Conservation (phyloP, 805 yeast genomes). For the Torulaspora gathmanii region DNA sequence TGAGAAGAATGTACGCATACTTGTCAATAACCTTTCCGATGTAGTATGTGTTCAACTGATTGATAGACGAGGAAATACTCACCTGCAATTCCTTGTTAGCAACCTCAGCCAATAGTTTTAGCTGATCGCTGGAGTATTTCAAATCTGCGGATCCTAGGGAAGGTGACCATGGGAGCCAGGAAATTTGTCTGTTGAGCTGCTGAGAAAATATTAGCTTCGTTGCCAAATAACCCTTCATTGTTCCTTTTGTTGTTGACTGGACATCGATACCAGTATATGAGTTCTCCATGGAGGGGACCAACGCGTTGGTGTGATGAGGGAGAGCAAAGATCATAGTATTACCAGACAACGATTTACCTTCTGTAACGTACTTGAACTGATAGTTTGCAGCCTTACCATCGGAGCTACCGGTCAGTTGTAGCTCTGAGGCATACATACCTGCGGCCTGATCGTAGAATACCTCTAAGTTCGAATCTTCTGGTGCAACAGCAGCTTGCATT, state of each 20-base stretch:
- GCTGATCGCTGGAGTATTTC: slow-evolving; percentile 42
- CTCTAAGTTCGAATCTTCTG: slow-evolving; percentile 35
- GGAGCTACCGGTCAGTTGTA: slow-evolving; percentile 44
- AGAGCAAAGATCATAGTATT: slow-evolving; percentile 47
- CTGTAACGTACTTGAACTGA: slow-evolving; percentile 44
- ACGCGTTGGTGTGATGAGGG: slow-evolving; percentile 48
- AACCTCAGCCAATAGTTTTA: slow-evolving; percentile 41
- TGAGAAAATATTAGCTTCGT: slow-evolving; percentile 37
- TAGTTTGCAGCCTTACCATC: slow-evolving; percentile 46
- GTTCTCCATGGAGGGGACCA: slow-evolving; percentile 30
- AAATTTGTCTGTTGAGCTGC: slow-evolving; percentile 38
- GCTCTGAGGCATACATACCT: slow-evolving; percentile 57
- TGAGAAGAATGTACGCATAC: slow-evolving; percentile 52
- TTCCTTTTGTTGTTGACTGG: slow-evolving; percentile 49
- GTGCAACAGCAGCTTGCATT: slow-evolving; percentile 50
- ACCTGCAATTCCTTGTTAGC: slow-evolving; percentile 47
- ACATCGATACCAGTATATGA: slow-evolving; percentile 41
- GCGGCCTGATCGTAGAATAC: slow-evolving; percentile 50
- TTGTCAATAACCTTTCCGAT: slow-evolving; percentile 54
- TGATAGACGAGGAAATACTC: slow-evolving; percentile 42
- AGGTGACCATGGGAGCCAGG: slow-evolving; percentile 44
- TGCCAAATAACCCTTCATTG: slow-evolving; percentile 45
- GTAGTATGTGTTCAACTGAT: slow-evolving; percentile 43
- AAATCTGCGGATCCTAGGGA: slow-evolving; percentile 33
- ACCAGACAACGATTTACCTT: slow-evolving; percentile 47